Base-by-base conservation (phyloP, 805 yeast species). In the Maudiozyma pseudohumilis region DNA sequence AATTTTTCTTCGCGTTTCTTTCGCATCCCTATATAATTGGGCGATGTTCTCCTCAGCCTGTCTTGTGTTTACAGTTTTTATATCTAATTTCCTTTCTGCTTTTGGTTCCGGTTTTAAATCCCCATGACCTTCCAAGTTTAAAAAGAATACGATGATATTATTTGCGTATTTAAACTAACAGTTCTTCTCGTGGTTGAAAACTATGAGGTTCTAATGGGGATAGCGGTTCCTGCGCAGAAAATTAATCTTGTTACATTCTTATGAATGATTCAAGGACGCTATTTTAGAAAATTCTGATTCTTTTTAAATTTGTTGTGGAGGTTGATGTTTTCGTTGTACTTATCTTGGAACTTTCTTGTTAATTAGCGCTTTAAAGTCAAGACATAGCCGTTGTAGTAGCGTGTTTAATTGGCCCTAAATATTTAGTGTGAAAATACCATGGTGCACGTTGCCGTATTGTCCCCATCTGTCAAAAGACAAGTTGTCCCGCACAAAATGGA, bases 101-200 rank as follows among this genome's bases (percentile, higher is more conserved):
- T 31, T 30, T 2, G 15, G 5, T n/a, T 32, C 23, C 22, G 13
- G 46, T 49, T 38, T 11, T 45, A 40, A 38, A 24, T 33, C 36
- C 48, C 49, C 43, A 56, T 56, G 60, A 61, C 63, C 57, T 59
- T 61, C 63, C 57, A 59, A 61, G 57, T 59, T 55, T 55, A 49
- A 49, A 53, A 56, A 56, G 60, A 52, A 57, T 46, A 53, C 35
- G 63, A 58, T 58, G 63, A 58, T 45, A 45, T 42, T 48, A 58
- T 58, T 56, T 55, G 63, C 61, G 60, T 50, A 38, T 30, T 36
- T 34, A 46, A 40, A 46, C 63, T 55, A 51, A 58, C 63, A 58
- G 56, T 58, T 58, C 63, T 51, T 48, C 59, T 50, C 47, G 39
- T 35, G 42, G 28, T 36, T 33, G 32, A 29, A 17, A 35, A 27